These are phyloP conservation scores for Biscogniauxia sp. DNA, from an alignment of 2,329 filamentous ascomycete genomes.

Conservation along the genomic window DNA sequence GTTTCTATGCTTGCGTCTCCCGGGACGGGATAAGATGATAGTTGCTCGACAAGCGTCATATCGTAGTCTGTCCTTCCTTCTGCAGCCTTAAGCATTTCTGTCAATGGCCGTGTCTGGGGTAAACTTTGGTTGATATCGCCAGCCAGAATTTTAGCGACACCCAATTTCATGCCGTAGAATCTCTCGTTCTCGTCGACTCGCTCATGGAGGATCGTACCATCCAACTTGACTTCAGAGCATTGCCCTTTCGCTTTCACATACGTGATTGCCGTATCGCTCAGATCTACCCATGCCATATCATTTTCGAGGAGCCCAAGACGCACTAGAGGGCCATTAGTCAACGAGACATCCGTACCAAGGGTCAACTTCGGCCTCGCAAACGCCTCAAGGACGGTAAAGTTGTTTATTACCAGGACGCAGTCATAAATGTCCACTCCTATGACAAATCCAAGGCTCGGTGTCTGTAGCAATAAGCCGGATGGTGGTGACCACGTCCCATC, in stretches of 20 bases:
- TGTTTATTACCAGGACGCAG: conserved; percentile 90
- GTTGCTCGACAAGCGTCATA: conserved; percentile 59
- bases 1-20: conserved; percentile 65
- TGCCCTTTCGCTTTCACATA: conserved; percentile 60
- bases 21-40: conserved; percentile 67
- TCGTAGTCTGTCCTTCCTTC: conserved; percentile 81
- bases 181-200: conserved; percentile 59
- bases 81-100: conserved; percentile 83
- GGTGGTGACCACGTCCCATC: conserved; percentile 91
- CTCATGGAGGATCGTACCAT: conserved; percentile 56
- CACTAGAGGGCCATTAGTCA: conserved; percentile 72
- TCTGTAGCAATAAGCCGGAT: conserved; percentile 87
- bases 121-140: conserved; percentile 54
- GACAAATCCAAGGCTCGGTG: conserved; percentile 82
- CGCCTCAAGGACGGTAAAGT: conserved; percentile 75
- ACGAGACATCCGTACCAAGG: conserved; percentile 76
- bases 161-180: conserved; percentile 51
- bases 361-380: conserved; percentile 79
- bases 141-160: conserved; percentile 56
- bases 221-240: conserved; percentile 52
- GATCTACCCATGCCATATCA: conserved; percentile 50
- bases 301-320: conserved; percentile 50
- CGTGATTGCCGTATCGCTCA: conserved; percentile 54
- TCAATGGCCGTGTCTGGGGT: conserved; percentile 58
- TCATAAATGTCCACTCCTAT: conserved; percentile 95